Conservation (phyloP, 2,329 filamentous ascomycete species). For the Ophiognomonia clavigignenti-juglandacearum region DNA sequence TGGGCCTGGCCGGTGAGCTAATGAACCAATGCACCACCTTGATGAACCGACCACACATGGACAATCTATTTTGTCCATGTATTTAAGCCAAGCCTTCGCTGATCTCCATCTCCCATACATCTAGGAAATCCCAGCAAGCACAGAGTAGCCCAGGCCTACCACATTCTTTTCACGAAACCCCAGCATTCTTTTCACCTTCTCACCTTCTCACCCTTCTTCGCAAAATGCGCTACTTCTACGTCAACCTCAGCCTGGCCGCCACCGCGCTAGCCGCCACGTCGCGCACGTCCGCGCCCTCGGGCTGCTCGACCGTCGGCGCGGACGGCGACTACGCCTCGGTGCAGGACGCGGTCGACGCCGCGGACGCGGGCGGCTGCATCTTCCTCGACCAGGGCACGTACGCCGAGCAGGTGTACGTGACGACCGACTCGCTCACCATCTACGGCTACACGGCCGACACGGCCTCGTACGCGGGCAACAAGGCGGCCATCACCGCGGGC, state of each 20-base stretch:
- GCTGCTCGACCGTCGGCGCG: constrained; percentile 43
- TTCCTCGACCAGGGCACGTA: constrained; percentile 60
- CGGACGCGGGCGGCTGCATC: constrained; percentile 55
- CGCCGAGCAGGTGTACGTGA: constrained; percentile 53
- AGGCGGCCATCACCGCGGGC: constrained; percentile 46
- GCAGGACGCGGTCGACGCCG: constrained; percentile 52
- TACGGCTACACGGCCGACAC: constrained; percentile 53
- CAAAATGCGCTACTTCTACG: constrained; percentile 6
- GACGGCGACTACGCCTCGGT: constrained; percentile 29
- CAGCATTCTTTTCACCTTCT: background rate
- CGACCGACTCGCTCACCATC: constrained; percentile 40
- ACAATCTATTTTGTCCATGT: too few relatives aligned
- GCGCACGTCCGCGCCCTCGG: constrained; percentile 36
- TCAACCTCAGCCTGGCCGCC: background rate
- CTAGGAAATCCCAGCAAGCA: too few relatives aligned
- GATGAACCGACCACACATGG: too few relatives aligned
- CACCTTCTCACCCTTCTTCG: background rate
- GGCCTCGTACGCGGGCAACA: constrained; percentile 47
- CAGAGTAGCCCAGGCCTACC: background rate
- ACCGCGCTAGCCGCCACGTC: constrained; percentile 22
- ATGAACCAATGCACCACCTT: background rate
- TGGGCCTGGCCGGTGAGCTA: background rate
- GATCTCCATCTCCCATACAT: too few relatives aligned
- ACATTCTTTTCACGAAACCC: background rate
- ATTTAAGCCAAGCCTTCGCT: too few relatives aligned